A percentile compares a stretch with the other conserved stretches of the same genome.
Conservation (phyloP, 2,329 filamentous ascomycete genomes). For the Aspergillus fructus region DNA sequence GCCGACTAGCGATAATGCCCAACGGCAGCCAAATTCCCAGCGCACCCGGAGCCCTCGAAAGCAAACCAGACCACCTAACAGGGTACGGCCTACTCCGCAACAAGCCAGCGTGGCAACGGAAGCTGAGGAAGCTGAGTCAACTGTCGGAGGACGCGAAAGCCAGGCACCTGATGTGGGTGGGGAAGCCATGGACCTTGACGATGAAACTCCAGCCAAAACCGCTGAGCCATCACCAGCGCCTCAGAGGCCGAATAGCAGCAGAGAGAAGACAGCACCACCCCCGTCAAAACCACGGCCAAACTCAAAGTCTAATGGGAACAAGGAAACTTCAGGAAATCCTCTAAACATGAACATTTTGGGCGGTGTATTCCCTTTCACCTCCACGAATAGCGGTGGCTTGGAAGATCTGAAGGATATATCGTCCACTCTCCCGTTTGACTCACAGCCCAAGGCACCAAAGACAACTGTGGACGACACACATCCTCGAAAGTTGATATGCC, state of each 20-base stretch:
- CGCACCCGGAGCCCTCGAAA: slow-evolving; percentile 37
- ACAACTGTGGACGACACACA: slow-evolving; percentile 39
- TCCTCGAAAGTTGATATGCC: slow-evolving; percentile 46
- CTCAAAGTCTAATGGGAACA: slow-evolving; percentile 7
- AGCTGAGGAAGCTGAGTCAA: slow-evolving; percentile 38
- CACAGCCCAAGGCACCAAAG: slow-evolving; percentile 48
- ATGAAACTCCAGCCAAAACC: slow-evolving; percentile 28
- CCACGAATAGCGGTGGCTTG: slow-evolving; percentile 49
- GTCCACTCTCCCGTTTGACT: slow-evolving; percentile 59
- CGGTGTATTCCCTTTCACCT: slow-evolving; percentile 50
- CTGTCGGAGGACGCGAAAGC: slow-evolving; percentile 22
- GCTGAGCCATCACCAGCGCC: slow-evolving; percentile 3
- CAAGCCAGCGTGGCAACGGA: slow-evolving; percentile 39
- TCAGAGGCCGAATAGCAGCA: slow-evolving; percentile 9
- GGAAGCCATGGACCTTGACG: slow-evolving; percentile 51
- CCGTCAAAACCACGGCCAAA: slow-evolving; percentile 10
- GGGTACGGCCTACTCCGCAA: slow-evolving; percentile 30
- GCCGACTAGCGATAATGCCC: slow-evolving; percentile 28
- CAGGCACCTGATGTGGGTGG: slow-evolving; percentile 21
- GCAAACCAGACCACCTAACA: slow-evolving; percentile 26
- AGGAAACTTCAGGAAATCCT: slow-evolving; percentile 16
- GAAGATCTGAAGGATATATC: slow-evolving; percentile 54
- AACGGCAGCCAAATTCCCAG: slow-evolving; percentile 26
- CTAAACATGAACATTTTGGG: slow-evolving; percentile 53
- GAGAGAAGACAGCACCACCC: slow-evolving; percentile 12